A percentile compares a stretch with the other conserved stretches of the same genome.
phyloP scores from a whole-genome alignment of 768 basidiomycete species.

The Mycena epipterygia region DNA sequence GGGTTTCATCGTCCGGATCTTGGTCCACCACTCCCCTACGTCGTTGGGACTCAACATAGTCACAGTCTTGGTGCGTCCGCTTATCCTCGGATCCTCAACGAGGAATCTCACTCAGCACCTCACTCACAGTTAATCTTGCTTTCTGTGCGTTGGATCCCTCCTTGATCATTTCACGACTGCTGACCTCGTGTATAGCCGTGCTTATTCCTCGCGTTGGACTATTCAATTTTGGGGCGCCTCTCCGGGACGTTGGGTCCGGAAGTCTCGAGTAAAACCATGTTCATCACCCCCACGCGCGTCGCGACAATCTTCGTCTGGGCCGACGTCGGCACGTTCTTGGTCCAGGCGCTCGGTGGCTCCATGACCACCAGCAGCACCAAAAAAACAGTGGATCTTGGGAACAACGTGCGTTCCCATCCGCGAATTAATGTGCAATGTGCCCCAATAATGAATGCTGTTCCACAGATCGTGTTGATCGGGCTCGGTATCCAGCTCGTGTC shows the following conservation, averaged over 20 bases:
- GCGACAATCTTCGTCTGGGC: slow-evolving; percentile 6
- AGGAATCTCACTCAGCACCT: background rate
- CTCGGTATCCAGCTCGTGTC: background rate
- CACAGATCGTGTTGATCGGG: background rate
- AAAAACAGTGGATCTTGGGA: slow-evolving; percentile 4
- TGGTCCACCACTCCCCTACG: background rate
- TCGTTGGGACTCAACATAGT: background rate
- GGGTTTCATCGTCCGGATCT: background rate
- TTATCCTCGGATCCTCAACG: background rate
- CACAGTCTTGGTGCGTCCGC: background rate
- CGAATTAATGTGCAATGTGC: background rate
- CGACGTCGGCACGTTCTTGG: background rate
- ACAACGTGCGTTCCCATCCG: background rate
- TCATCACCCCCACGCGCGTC: slow-evolving; percentile 17
- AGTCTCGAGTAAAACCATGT: slow-evolving; percentile 4
- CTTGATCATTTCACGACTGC: too few relatives aligned
- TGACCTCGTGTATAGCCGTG: too few relatives aligned
- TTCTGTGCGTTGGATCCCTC: background rate
- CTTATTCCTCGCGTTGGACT: slow-evolving; percentile 7
- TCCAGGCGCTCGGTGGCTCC: slow-evolving; percentile 1
- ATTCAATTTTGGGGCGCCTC: slow-evolving; percentile 18
- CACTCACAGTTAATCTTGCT: background rate
- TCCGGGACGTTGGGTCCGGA: background rate
- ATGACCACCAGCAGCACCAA: background rate
- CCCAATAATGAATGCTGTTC: too few relatives aligned